A percentile compares a stretch with the other conserved stretches of the same genome.
Conservation (phyloP, 192 early-diverging fungal genomes). For the Coemansia sp. region DNA sequence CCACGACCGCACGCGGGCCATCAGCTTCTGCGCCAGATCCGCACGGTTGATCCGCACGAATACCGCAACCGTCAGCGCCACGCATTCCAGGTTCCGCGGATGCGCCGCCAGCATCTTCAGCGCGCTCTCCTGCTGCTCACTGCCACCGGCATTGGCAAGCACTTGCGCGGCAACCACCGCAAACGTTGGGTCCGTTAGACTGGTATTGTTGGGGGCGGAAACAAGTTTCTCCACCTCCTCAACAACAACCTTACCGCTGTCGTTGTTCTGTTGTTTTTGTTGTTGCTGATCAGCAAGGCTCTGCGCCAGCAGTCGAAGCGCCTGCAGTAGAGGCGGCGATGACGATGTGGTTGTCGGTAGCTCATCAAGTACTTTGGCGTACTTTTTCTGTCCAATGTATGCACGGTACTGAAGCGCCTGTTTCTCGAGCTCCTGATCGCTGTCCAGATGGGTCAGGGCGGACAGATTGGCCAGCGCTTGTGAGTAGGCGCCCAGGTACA, state of each 20-base stretch:
- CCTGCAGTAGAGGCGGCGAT: constrained; percentile 60
- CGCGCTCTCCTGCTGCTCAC: constrained; percentile 70
- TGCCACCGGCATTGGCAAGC: constrained; percentile 39
- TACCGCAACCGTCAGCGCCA: constrained; percentile 73
- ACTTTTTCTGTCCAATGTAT: constrained; percentile 75
- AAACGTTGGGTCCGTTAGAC: constrained; percentile 55
- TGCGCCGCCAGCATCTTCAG: constrained; percentile 66
- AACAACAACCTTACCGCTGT: background rate
- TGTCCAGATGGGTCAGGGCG: constrained; percentile 26
- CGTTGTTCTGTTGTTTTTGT: background rate
- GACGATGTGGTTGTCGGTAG: constrained; percentile 43
- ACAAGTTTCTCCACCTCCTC: constrained; percentile 53
- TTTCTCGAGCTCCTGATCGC: constrained; percentile 58
- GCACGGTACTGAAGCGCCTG: constrained; percentile 77
- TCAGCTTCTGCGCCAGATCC: constrained; percentile 83
- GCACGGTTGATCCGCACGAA: constrained; percentile 77
- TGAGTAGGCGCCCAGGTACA: constrained; percentile 73
- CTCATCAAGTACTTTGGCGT: constrained; percentile 67
- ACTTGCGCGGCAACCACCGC: constrained; percentile 68
- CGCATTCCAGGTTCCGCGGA: constrained; percentile 79
- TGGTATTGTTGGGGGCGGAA: constrained; percentile 51
- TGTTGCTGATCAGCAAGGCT: constrained; percentile 46
- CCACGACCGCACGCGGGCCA: constrained; percentile 79
- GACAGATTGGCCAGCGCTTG: constrained; percentile 64
- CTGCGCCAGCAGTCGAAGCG: constrained; percentile 66